These are phyloP conservation scores for Mucor piriformis DNA, from an alignment of 371 early-diverging fungal genomes.

Conservation along the genomic window DNA sequence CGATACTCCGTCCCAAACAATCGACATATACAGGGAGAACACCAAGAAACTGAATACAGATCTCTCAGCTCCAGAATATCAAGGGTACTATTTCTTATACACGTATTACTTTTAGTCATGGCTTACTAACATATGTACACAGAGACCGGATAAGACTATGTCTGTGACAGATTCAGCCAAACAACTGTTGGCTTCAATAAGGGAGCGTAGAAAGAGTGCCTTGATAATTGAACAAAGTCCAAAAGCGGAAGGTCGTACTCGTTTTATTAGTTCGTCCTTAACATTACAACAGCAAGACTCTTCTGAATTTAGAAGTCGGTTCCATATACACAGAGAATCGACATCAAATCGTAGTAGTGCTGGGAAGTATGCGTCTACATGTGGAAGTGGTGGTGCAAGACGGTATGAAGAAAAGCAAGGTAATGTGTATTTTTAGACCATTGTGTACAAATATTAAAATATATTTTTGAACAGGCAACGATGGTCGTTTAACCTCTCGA, in stretches of 20 bases:
- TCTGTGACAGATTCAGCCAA: constrained; percentile 23
- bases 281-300: not conserved
- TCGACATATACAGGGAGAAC: not conserved
- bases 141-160: not conserved
- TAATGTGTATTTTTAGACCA: too few species aligned
- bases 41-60: not conserved
- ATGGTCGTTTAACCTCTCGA: not conserved
- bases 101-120: too few species aligned
- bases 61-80: not conserved
- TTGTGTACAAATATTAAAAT: not conserved
- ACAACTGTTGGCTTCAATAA: constrained; percentile 21
- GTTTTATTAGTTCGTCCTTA: not conserved
- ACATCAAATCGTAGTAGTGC: not conserved
- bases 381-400: too few species aligned
- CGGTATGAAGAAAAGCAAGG: not conserved
- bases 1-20: not conserved
- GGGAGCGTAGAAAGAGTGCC: constrained; percentile 22
- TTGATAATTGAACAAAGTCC: constrained; percentile 1
- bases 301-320: not conserved
- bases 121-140: too few species aligned
- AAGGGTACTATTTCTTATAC: too few species aligned
- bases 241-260: not conserved
- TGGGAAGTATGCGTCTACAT: not conserved
- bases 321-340: constrained; percentile 3
- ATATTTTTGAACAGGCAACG: not conserved